phyloP scores from a whole-genome alignment of 495 filamentous ascomycete genomes.

The Penicillium ucsense region DNA sequence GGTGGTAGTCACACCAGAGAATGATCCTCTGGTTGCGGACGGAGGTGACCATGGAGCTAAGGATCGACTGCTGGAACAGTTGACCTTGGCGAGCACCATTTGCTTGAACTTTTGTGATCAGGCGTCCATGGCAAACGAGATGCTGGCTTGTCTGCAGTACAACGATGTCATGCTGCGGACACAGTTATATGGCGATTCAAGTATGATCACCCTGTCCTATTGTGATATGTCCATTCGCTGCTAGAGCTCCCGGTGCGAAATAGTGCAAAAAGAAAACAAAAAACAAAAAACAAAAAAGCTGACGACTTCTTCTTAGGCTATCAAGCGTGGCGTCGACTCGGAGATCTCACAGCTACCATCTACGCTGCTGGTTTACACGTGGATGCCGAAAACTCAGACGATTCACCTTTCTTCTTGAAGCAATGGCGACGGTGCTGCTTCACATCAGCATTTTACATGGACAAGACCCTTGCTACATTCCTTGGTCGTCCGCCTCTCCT shows the following conservation, averaged over 20 bases:
- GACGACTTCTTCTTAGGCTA: slow-evolving; percentile 23
- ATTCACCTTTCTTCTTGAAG: slow-evolving; percentile 42
- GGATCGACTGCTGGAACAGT: slow-evolving; percentile 24
- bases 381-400: slow-evolving; percentile 29
- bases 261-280: no score
- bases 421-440: slow-evolving; percentile 45
- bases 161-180: slow-evolving; percentile 37
- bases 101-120: slow-evolving; percentile 41
- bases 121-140: slow-evolving; percentile 36
- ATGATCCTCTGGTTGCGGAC: slow-evolving; percentile 23
- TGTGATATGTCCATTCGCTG: no score
- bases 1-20: slow-evolving; percentile 26
- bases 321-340: slow-evolving; percentile 42
- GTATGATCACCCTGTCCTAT: slow-evolving; percentile 22
- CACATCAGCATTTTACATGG: slow-evolving; percentile 39
- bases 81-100: slow-evolving; percentile 30
- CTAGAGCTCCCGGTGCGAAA: no score
- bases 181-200: slow-evolving; percentile 40
- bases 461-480: slow-evolving; percentile 45
- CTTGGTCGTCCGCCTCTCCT: slow-evolving; percentile 48
- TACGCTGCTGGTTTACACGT: slow-evolving; percentile 51
- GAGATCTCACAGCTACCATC: slow-evolving; percentile 42
- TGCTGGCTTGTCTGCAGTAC: slow-evolving; percentile 37
- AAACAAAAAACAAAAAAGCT: no score
- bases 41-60: slow-evolving; percentile 12